Conservation (phyloP, 805 yeast genomes). For the Yamadazyma philogaea region DNA sequence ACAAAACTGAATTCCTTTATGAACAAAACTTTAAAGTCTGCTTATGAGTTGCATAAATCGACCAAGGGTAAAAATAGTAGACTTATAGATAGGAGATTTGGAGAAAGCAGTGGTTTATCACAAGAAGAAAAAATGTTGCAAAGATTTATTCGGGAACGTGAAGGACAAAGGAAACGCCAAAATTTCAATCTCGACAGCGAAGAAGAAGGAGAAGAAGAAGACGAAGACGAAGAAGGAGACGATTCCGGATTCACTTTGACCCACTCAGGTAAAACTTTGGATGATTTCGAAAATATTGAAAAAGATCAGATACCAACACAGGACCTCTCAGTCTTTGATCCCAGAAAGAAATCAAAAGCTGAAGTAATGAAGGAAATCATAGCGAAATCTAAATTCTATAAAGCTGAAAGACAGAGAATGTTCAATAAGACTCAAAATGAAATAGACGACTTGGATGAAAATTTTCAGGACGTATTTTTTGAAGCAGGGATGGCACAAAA, state of each 20-base stretch:
- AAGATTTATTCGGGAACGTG: slow-evolving; percentile 87
- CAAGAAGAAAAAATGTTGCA: slow-evolving; percentile 93
- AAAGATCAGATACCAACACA: slow-evolving; percentile 21
- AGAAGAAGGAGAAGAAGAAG: slow-evolving; percentile 44
- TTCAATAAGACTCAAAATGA: slow-evolving; percentile 59
- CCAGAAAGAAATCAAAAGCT: slow-evolving; percentile 67
- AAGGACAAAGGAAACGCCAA: slow-evolving; percentile 53
- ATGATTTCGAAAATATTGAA: slow-evolving; percentile 36
- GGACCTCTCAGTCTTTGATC: slow-evolving; percentile 35
- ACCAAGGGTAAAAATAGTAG: slow-evolving; percentile 74
- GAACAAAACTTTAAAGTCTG: slow-evolving; percentile 44
- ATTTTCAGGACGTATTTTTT: slow-evolving; percentile 65
- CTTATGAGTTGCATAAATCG: slow-evolving; percentile 63
- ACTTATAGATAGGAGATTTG: slow-evolving; percentile 82
- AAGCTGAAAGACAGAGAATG: slow-evolving; percentile 68
- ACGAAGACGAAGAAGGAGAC: no score
- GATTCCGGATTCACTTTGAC: slow-evolving; percentile 58
- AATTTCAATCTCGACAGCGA: slow-evolving; percentile 59
- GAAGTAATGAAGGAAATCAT: slow-evolving; percentile 85
- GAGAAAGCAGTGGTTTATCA: slow-evolving; percentile 76
- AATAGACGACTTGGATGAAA: slow-evolving; percentile 67
- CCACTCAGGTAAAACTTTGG: slow-evolving; percentile 73
- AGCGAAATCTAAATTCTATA: slow-evolving; percentile 76
- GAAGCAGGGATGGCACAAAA: slow-evolving; percentile 36
- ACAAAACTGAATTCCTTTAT: slow-evolving; percentile 34